phyloP scores from a whole-genome alignment of 2,329 filamentous ascomycete genomes.

The Boeremia lycopersici region DNA sequence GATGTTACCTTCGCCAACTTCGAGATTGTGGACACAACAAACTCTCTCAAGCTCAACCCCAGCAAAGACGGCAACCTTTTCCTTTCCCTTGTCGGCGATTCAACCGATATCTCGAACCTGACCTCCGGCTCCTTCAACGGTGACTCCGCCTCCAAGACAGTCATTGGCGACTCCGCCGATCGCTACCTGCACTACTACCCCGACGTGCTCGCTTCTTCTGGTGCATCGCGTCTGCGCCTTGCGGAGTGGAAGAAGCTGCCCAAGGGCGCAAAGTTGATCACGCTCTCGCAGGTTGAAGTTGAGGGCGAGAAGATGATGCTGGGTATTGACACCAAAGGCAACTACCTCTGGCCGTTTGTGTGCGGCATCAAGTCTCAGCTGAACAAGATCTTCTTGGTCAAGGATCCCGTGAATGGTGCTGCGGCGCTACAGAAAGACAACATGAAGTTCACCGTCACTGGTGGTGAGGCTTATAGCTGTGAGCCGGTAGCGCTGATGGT shows the following conservation, averaged over 20 bases:
- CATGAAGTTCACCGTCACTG: conserved; percentile 15
- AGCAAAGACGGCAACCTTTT: conserved; percentile 11
- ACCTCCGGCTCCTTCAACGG: conserved; percentile 8
- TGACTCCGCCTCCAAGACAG: conserved; percentile 8
- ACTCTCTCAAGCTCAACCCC: conserved; percentile 11
- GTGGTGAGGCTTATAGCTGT: conserved; percentile 14
- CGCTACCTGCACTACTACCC: conserved; percentile 14
- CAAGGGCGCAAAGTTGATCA: conserved; percentile 13
- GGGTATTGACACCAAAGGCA: conserved; percentile 10
- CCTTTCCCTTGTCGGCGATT: conserved; percentile 8
- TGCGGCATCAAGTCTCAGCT: conserved; percentile 14
- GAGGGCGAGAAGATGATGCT: conserved; percentile 14
- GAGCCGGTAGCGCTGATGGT: conserved; percentile 15
- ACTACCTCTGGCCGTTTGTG: conserved; percentile 12
- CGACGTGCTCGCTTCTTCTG: conserved; percentile 3
- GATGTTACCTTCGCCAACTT: conserved; percentile 9
- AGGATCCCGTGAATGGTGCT: conserved; percentile 1
- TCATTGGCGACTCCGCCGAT: conserved; percentile 11
- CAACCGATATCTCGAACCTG: conserved; percentile 8
- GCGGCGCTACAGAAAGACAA: conserved; percentile 3
- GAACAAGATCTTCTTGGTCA: conserved; percentile 13
- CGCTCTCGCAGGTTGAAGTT: conserved; percentile 7
- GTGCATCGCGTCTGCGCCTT: conserved; percentile 11
- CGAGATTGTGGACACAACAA: conserved; percentile 11
- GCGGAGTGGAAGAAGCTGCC: conserved; percentile 11